These are phyloP conservation scores for Kodamaea hsintzibuensis DNA, from an alignment of 805 yeast species.

Conservation along the genomic window DNA sequence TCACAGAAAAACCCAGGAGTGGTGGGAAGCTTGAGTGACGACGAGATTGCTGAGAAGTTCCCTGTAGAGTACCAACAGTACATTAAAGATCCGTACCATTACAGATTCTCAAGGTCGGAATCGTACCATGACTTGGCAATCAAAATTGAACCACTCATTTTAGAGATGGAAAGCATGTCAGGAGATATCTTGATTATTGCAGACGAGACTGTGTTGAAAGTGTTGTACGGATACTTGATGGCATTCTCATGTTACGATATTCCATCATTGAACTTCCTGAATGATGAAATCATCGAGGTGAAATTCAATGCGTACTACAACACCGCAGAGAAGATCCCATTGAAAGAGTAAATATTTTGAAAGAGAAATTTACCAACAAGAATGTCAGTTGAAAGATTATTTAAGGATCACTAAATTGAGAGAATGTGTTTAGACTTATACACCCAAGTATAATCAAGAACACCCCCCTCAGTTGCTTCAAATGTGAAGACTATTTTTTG, in stretches of 20 bases:
- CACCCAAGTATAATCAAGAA: too few species aligned
- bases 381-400: too few species aligned
- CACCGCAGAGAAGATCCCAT: slow-evolving; percentile 49
- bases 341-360: not conserved
- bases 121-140: slow-evolving; percentile 95
- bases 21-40: slow-evolving; percentile 66
- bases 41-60: slow-evolving; percentile 56
- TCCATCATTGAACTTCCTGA: slow-evolving; percentile 74
- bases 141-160: slow-evolving; percentile 85
- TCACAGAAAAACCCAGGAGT: slow-evolving; percentile 90
- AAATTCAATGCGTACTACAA: slow-evolving; percentile 85
- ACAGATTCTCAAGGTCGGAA: slow-evolving; percentile 88
- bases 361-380: not conserved
- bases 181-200: slow-evolving; percentile 89
- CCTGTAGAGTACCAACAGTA: slow-evolving; percentile 73
- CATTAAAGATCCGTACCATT: slow-evolving; percentile 83
- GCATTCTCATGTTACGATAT: slow-evolving; percentile 86
- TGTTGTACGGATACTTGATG: slow-evolving; percentile 92
- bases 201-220: slow-evolving; percentile 86
- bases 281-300: slow-evolving; percentile 83
- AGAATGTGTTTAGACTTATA: too few species aligned
- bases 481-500: not conserved
- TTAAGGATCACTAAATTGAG: not conserved
- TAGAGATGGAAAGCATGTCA: slow-evolving; percentile 91
- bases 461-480: not conserved